Conservation (phyloP, 2,329 filamentous ascomycete species). For the Penicillium sclerotiorum region DNA sequence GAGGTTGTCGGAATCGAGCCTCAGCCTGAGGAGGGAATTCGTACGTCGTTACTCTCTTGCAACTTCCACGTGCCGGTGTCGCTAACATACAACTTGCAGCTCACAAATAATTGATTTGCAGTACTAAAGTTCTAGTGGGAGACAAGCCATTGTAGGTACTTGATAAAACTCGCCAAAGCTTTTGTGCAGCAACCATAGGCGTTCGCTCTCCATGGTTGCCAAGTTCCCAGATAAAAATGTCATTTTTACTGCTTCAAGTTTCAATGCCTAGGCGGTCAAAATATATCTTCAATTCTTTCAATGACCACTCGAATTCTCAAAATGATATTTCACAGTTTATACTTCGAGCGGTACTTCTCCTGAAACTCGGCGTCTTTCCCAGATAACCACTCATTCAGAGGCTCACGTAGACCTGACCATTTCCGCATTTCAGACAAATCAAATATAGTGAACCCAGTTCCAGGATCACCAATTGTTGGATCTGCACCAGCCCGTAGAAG, state of each 20-base stretch:
- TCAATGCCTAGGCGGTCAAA: too few relatives aligned
- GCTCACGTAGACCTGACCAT: constrained; percentile 9
- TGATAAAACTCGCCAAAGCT: too few relatives aligned
- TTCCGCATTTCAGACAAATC: constrained; percentile 7
- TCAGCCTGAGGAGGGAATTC: constrained; percentile 60
- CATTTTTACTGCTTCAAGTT: too few relatives aligned
- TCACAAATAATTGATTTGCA: too few relatives aligned
- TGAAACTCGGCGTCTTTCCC: neutral
- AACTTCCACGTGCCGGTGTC: constrained; percentile 25
- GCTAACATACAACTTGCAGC: constrained; percentile 32
- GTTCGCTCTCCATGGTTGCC: too few relatives aligned
- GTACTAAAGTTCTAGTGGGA: too few relatives aligned
- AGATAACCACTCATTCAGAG: constrained; percentile 7
- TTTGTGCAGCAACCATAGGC: too few relatives aligned
- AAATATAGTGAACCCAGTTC: constrained; percentile 10
- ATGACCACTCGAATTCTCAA: neutral
- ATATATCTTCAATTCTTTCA: neutral
- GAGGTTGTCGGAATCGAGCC: constrained; percentile 65
- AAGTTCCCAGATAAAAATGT: too few relatives aligned
- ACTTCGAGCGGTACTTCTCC: neutral
- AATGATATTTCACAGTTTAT: neutral
- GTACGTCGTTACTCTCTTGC: constrained; percentile 38
- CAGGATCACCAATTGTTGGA: constrained; percentile 20
- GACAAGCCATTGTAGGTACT: too few relatives aligned
- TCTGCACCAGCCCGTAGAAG: constrained; percentile 24